Base-by-base conservation (phyloP, 345 rosid genomes). In the Aquilaria yunnanensis region DNA sequence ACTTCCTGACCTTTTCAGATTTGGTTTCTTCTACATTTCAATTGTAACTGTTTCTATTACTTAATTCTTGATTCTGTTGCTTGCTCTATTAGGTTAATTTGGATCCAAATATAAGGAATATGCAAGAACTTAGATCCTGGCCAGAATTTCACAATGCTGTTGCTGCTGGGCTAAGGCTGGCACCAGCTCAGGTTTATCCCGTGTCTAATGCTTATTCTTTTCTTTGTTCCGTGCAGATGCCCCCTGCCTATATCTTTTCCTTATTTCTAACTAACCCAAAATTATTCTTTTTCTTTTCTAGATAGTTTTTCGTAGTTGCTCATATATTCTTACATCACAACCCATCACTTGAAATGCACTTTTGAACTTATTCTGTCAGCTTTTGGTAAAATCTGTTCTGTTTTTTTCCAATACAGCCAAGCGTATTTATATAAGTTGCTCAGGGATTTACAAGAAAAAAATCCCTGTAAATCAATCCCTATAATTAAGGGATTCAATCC, bases 81-180 rank as follows among this genome's bases (percentile, higher is more conserved):
- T 68, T 70, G 14, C 53, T 61, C 54, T 68, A 5, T 16, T 76
- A 93, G 98, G 97, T 93, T 67, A 90, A 90, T 78, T 79, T 93
- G 63, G 98, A 93, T 72, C 96, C 98, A 60, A 93, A 70, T 73
- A 72, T 78, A 66, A 84, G 97, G 77, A 90, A 86, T 72, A 74
- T 93, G 52, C 97, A 90, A 83, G 98, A 93, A 77, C 87, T 93
- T 63, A 90, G 79, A 75, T 81, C 95, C 41, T 93, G 97, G 97
- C 94, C 98, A n/a, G 97, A 93, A 80, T 93, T 93, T 83, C 97
- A 90, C 73, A 93, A 93, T 79, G 96, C 97, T 72, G 97, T 90
- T 75, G 98, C 97, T 64, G 92, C 98, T 70, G 98, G 97, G 69
- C 78, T 93, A 63, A 80, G 90, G 69, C 81, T 93, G 80, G 87